A percentile compares a stretch with the other conserved stretches of the same genome.
phyloP scores from a whole-genome alignment of 2,329 filamentous ascomycete genomes.

The Hymenoscyphus scutula region DNA sequence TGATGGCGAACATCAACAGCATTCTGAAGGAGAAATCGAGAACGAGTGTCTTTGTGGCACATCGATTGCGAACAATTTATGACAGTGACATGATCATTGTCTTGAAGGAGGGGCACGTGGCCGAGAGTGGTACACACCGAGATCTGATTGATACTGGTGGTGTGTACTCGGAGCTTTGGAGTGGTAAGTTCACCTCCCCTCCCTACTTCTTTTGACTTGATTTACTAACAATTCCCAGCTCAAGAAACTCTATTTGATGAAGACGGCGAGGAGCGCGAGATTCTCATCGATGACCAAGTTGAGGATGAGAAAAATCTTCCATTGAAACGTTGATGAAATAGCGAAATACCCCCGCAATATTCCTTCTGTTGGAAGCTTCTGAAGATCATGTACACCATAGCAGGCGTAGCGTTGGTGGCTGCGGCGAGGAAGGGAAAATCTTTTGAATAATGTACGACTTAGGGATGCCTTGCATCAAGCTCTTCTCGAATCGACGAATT shows the following conservation, averaged over 20 bases:
- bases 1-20: conserved; percentile 89
- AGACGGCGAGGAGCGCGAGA: conserved; percentile 43
- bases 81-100: conserved; percentile 94
- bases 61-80: conserved; percentile 87
- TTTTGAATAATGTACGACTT: background rate
- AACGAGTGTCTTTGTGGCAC: conserved; percentile 93
- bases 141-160: conserved; percentile 76
- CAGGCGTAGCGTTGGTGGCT: background rate
- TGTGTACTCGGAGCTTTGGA: conserved; percentile 89
- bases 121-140: conserved; percentile 83
- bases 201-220: background rate
- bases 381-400: background rate
- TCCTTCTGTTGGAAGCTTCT: background rate
- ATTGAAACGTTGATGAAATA: background rate
- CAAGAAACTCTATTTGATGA: conserved; percentile 60
- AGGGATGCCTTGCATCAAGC: background rate
- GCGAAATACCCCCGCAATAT: background rate
- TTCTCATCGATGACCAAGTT: conserved; percentile 14
- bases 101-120: conserved; percentile 77
- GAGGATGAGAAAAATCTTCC: background rate
- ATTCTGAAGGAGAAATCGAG: conserved; percentile 84
- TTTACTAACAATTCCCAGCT: conserved; percentile 41
- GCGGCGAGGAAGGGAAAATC: background rate
- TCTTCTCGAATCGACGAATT: background rate
- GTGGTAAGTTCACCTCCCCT: conserved; percentile 56